Conservation (phyloP, 2,329 filamentous ascomycete species). For the Cytospora schulzeri region DNA sequence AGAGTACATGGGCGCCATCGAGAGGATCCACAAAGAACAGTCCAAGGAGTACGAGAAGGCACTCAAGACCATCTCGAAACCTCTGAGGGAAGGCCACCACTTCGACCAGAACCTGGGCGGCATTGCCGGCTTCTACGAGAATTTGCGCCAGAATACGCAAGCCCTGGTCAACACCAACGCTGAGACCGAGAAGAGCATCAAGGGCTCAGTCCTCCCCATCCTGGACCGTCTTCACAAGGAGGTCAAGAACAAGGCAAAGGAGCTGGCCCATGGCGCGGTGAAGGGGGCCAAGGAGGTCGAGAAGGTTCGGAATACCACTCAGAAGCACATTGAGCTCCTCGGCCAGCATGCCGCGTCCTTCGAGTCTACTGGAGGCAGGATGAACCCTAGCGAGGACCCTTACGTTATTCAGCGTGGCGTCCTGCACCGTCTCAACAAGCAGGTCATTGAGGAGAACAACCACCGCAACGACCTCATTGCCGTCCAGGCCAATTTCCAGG, state of each 20-base stretch:
- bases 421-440: constrained; percentile 81
- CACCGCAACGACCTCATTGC: constrained; percentile 87
- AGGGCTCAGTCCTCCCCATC: constrained; percentile 81
- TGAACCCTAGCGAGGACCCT: constrained; percentile 77
- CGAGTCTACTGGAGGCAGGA: constrained; percentile 72
- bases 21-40: constrained; percentile 82
- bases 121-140: constrained; percentile 88
- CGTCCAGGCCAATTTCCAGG: constrained; percentile 86
- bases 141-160: constrained; percentile 89
- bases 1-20: constrained; percentile 81
- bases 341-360: constrained; percentile 81
- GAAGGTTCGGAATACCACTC: constrained; percentile 80
- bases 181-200: constrained; percentile 90
- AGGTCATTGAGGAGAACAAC: constrained; percentile 94
- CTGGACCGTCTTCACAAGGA: constrained; percentile 91
- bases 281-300: constrained; percentile 91
- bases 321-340: constrained; percentile 95
- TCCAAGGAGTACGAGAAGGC: constrained; percentile 95
- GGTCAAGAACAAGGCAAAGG: constrained; percentile 95
- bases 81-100: constrained; percentile 86
- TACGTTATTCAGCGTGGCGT: constrained; percentile 85
- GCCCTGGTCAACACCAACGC: constrained; percentile 84
- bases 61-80: constrained; percentile 86
- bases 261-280: constrained; percentile 76
- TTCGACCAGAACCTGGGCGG: constrained; percentile 91